Evolutionary conservation across 164 flowering plant genomes (phyloP).

Genomic region (Vitis amurensis): DNA sequence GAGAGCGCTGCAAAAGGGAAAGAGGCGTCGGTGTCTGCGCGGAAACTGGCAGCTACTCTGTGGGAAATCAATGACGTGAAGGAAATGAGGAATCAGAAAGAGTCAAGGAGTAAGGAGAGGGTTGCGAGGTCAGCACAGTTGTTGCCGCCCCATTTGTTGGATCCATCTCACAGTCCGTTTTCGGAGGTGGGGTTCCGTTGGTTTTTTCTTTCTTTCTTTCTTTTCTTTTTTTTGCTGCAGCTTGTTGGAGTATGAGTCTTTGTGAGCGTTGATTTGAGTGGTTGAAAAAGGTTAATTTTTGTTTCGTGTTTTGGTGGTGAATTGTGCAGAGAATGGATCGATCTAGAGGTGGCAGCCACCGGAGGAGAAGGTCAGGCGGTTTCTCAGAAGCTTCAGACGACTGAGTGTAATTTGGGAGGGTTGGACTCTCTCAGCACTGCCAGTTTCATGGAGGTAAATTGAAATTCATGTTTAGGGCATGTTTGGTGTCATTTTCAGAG

Average conservation of each 20-base stretch:
- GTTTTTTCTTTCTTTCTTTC: background rate
- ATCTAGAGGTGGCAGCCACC: slow-evolving; percentile 20
- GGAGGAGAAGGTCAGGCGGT: slow-evolving; percentile 37
- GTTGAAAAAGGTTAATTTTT: background rate
- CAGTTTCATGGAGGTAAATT: slow-evolving; percentile 38
- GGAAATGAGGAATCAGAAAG: slow-evolving; percentile 5
- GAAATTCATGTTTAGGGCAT: background rate
- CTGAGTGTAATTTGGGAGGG: slow-evolving; percentile 26
- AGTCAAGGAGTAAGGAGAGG: slow-evolving; percentile 11
- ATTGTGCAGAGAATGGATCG: slow-evolving; percentile 35
- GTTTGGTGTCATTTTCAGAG: background rate
- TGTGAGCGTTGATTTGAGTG: background rate
- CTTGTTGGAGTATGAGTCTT: background rate
- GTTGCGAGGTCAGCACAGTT: slow-evolving; percentile 1
- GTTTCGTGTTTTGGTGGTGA: background rate
- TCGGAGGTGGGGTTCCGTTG: slow-evolving; percentile 32
- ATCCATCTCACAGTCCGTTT: slow-evolving; percentile 33
- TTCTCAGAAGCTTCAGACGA: slow-evolving; percentile 35
- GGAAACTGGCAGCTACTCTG: slow-evolving; percentile 57
- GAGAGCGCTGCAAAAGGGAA: slow-evolving; percentile 8
- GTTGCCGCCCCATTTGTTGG: slow-evolving; percentile 23
- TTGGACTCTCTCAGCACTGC: slow-evolving; percentile 23
- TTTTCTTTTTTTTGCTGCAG: slow-evolving; percentile 1
- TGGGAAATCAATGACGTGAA: slow-evolving; percentile 51
- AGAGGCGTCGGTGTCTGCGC: slow-evolving; percentile 36